Percentiles rank a stretch among this genome's conserved stretches.
Conservation (phyloP, 106 monocot species). For the Dioscorea zingiberensis region DNA sequence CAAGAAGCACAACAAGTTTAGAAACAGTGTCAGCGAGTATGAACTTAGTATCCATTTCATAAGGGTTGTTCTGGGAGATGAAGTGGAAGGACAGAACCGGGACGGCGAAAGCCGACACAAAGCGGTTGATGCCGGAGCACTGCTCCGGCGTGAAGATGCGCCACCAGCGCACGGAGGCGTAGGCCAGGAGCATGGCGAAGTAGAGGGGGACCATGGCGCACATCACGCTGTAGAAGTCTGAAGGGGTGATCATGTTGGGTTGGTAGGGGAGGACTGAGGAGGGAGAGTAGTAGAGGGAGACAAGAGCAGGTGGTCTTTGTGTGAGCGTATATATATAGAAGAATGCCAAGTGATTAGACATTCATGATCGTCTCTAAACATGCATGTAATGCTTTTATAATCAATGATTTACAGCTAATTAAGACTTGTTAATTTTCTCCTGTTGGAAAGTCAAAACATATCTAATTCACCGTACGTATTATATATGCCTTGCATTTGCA, state of each 20-base stretch:
- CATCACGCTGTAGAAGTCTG: slow-evolving; percentile 53
- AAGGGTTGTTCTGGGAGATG: slow-evolving; percentile 53
- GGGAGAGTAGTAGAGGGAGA: not conserved
- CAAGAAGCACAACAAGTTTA: slow-evolving; percentile 29
- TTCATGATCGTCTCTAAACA: too few relatives aligned
- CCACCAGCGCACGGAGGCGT: slow-evolving; percentile 34
- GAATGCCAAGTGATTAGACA: too few relatives aligned
- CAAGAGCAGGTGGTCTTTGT: not conserved
- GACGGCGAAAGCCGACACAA: slow-evolving; percentile 58
- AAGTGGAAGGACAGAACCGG: slow-evolving; percentile 63
- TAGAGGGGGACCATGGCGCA: slow-evolving; percentile 54
- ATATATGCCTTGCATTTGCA: too few relatives aligned
- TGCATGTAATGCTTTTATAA: too few relatives aligned
- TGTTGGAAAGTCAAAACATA: too few relatives aligned
- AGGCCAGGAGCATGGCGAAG: slow-evolving; percentile 55
- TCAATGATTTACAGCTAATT: too few relatives aligned
- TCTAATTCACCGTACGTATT: too few relatives aligned
- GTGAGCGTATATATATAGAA: too few relatives aligned
- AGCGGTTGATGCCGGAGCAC: slow-evolving; percentile 61
- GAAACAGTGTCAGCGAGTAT: slow-evolving; percentile 50
- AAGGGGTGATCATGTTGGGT: slow-evolving; percentile 33
- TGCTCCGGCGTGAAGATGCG: slow-evolving; percentile 42
- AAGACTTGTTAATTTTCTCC: too few relatives aligned
- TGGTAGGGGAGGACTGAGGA: not conserved
- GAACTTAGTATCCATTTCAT: slow-evolving; percentile 41